These are phyloP conservation scores for Lactifluus pinguis DNA, from an alignment of 768 basidiomycete species.

Conservation along the genomic window DNA sequence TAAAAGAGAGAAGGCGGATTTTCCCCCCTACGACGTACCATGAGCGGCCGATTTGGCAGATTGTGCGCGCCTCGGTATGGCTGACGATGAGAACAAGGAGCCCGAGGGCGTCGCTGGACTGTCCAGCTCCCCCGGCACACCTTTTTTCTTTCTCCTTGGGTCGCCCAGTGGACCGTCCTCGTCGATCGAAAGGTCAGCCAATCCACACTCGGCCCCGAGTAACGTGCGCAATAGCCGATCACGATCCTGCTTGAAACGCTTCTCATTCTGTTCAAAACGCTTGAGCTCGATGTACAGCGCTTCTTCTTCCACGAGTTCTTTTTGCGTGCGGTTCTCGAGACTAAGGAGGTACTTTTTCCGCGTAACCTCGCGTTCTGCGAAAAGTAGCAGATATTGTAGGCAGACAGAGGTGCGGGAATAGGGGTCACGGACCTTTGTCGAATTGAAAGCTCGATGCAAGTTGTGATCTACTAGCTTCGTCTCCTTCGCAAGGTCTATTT, in stretches of 20 bases:
- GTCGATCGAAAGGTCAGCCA: constrained; percentile 57
- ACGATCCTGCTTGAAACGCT: constrained; percentile 77
- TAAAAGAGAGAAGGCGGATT: not conserved
- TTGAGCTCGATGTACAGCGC: constrained; percentile 89
- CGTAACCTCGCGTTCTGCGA: constrained; percentile 70
- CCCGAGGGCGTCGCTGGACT: constrained; percentile 41
- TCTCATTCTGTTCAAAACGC: constrained; percentile 89
- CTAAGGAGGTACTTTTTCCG: constrained; percentile 82
- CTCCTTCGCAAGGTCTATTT: constrained; percentile 76
- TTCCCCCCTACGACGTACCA: constrained; percentile 32
- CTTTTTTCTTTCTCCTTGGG: constrained; percentile 51
- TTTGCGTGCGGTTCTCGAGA: constrained; percentile 80
- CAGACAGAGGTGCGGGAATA: not conserved
- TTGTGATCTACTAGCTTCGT: constrained; percentile 60
- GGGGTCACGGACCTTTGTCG: constrained; percentile 63
- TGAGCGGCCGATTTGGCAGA: constrained; percentile 49
- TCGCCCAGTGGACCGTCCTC: constrained; percentile 50
- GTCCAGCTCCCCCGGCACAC: constrained; percentile 28
- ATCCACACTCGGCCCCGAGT: constrained; percentile 79
- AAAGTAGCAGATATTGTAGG: not conserved
- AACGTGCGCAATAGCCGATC: constrained; percentile 80
- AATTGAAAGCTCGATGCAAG: constrained; percentile 69
- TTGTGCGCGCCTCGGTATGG: constrained; percentile 27
- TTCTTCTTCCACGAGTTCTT: constrained; percentile 92
- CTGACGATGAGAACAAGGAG: constrained; percentile 14